Conservation (phyloP, 2,329 filamentous ascomycete genomes). For the Proliferodiscus dingleyae region DNA sequence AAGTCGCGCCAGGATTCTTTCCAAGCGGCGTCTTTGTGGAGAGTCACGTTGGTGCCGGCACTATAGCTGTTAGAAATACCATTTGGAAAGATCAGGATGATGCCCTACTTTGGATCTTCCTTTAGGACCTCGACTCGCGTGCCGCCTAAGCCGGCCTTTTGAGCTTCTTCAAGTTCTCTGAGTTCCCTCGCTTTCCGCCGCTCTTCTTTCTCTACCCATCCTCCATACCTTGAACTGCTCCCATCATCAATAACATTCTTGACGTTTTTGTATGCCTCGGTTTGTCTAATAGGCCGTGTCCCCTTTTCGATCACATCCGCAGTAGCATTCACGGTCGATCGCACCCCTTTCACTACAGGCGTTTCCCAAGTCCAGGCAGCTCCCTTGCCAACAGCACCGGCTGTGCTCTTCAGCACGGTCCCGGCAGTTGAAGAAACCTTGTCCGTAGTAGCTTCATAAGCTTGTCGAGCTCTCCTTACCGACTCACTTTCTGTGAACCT, state of each 20-base stretch:
- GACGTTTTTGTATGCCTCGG: slow-evolving; percentile 89
- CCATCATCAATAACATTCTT: slow-evolving; percentile 97
- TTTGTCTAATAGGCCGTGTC: slow-evolving; percentile 90
- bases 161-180: slow-evolving; percentile 58
- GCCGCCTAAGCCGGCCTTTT: slow-evolving; percentile 35
- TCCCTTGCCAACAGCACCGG: slow-evolving; percentile 80
- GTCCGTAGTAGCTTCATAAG: slow-evolving; percentile 81
- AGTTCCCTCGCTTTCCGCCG: slow-evolving; percentile 72
- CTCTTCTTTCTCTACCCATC: slow-evolving; percentile 96
- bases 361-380: slow-evolving; percentile 98
- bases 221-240: slow-evolving; percentile 90
- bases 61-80: slow-evolving; percentile 45
- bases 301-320: slow-evolving; percentile 86
- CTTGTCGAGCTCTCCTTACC: slow-evolving; percentile 77
- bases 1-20: slow-evolving; percentile 98
- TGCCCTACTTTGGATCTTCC: slow-evolving; percentile 81
- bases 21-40: slow-evolving; percentile 97
- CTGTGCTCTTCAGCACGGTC: slow-evolving; percentile 79
- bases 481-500: slow-evolving; percentile 91
- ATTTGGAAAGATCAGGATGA: slow-evolving; percentile 9
- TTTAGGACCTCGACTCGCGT: slow-evolving; percentile 57
- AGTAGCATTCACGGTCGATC: slow-evolving; percentile 80
- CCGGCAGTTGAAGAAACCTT: slow-evolving; percentile 75
- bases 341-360: slow-evolving; percentile 81
- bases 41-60: slow-evolving; percentile 86